Evolutionary conservation across 2,329 filamentous ascomycete genomes (phyloP).

Genomic region (Diplodia scrobiculata): DNA sequence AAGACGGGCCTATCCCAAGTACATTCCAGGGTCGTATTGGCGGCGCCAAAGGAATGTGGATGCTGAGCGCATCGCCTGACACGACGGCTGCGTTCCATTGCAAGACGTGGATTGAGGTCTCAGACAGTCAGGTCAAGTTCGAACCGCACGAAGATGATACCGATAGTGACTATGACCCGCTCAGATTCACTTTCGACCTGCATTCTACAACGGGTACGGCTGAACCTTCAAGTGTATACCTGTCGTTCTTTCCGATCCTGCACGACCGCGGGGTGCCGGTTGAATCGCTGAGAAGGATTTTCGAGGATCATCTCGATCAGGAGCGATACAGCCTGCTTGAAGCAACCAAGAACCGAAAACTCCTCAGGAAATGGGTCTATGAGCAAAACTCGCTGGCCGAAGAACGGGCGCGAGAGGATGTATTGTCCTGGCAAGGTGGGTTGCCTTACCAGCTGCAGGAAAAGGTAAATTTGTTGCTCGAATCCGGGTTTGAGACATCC

Average conservation of each 20-base stretch:
- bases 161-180: constrained; percentile 37
- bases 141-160: constrained; percentile 45
- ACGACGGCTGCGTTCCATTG: constrained; percentile 47
- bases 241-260: constrained; percentile 69
- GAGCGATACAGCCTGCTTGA: constrained; percentile 58
- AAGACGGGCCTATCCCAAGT: constrained; percentile 58
- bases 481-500: constrained; percentile 60
- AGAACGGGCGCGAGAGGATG: constrained; percentile 37
- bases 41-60: constrained; percentile 76
- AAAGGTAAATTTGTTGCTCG: constrained; percentile 39
- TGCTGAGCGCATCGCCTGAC: constrained; percentile 58
- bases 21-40: constrained; percentile 70
- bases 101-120: constrained; percentile 65
- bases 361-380: constrained; percentile 59
- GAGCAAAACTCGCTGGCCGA: constrained; percentile 33
- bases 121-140: constrained; percentile 70
- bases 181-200: constrained; percentile 68
- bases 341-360: constrained; percentile 54
- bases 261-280: constrained; percentile 59
- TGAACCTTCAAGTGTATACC: constrained; percentile 61
- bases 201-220: constrained; percentile 53
- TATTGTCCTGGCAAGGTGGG: constrained; percentile 35
- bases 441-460: constrained; percentile 36
- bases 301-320: constrained; percentile 54
- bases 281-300: constrained; percentile 52